Conservation (phyloP, 306 rosid genomes). For the Albizia julibrissin region DNA sequence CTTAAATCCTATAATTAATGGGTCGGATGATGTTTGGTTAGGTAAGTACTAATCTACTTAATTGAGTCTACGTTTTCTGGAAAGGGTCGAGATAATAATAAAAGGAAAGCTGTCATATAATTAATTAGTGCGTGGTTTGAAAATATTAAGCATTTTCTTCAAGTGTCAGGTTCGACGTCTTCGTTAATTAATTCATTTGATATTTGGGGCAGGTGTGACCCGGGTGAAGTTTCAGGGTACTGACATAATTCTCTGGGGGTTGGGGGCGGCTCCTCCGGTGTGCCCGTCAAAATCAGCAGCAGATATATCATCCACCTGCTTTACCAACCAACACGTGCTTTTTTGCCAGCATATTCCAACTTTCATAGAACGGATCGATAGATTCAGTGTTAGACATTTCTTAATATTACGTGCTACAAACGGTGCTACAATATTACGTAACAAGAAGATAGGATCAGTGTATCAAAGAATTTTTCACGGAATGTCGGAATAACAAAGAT, state of each 20-base stretch:
- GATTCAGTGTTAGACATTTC: neutral
- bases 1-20: no score
- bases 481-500: neutral
- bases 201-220: neutral
- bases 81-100: neutral
- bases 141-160: neutral
- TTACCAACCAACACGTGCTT: neutral
- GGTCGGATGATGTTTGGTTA: no score
- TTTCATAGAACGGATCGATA: neutral
- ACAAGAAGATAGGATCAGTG: neutral
- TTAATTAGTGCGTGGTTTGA: neutral
- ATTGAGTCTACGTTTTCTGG: neutral
- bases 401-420: neutral
- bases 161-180: neutral
- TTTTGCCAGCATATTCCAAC: neutral
- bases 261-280: neutral
- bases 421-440: neutral
- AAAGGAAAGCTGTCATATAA: neutral
- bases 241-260: neutral
- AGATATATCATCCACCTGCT: neutral
- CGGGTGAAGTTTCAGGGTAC: conserved; percentile 5
- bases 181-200: neutral
- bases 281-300: neutral
- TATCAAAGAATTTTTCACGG: neutral
- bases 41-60: no score